Evolutionary conservation across 192 early-diverging fungal species (phyloP).

Genomic region (Paraglomus brasilianum): DNA sequence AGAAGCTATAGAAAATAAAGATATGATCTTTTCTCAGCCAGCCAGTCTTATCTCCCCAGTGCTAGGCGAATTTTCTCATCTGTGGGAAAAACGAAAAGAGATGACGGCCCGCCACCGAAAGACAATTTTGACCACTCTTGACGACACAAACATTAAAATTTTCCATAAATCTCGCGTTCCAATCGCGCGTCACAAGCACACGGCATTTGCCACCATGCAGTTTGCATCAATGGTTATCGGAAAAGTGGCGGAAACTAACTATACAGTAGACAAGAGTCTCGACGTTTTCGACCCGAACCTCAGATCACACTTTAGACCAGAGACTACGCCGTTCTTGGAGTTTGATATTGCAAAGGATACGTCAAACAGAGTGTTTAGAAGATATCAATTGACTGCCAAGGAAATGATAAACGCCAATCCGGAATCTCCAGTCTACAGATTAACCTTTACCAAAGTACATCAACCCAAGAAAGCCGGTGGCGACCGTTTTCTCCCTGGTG

Average conservation of each 20-base stretch:
- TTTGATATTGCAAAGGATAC: neutral
- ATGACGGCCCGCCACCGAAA: neutral
- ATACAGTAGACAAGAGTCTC: neutral
- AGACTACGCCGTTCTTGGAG: neutral
- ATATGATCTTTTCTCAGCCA: too few species aligned
- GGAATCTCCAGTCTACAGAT: constrained; percentile 4
- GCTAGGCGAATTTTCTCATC: too few species aligned
- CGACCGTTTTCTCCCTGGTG: constrained; percentile 21
- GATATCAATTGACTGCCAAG: constrained; percentile 24
- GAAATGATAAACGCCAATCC: constrained; percentile 1
- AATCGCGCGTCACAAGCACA: neutral
- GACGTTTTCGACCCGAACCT: neutral
- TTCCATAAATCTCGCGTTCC: neutral
- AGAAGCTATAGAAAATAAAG: neutral
- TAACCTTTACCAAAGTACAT: constrained; percentile 23
- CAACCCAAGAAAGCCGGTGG: neutral
- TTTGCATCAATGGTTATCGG: neutral
- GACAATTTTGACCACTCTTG: neutral
- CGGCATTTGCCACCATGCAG: constrained; percentile 2
- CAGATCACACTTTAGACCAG: neutral
- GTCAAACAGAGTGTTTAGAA: constrained; percentile 9
- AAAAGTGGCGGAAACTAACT: constrained; percentile 8
- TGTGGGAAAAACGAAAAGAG: too few species aligned
- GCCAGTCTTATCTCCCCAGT: too few species aligned
- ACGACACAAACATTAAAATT: neutral